Percentiles rank a stretch among this genome's conserved stretches.
Evolutionary conservation across 257 asterid genomes (phyloP).

Genomic region (Thymus quinquecostatus): DNA sequence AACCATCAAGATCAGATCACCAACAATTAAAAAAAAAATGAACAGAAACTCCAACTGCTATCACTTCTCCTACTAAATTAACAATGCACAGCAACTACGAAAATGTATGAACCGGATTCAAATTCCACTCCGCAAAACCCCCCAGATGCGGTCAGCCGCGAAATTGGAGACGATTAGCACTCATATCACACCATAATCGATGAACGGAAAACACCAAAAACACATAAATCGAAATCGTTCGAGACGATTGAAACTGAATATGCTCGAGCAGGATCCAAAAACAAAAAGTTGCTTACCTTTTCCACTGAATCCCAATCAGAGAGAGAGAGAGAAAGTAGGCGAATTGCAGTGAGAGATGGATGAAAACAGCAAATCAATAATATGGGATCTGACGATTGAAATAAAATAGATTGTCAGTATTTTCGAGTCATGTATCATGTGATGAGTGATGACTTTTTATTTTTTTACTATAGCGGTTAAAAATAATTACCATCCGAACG

Average conservation of each 20-base stretch:
- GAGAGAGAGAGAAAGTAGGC: conserved; percentile 25
- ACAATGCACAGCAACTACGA: conserved; percentile 1
- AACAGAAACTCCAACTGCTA: not conserved
- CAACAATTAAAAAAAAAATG: conserved; percentile 7
- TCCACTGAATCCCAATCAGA: conserved; percentile 14
- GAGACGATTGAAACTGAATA: conserved; percentile 25
- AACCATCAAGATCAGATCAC: conserved; percentile 22
- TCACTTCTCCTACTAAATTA: not conserved
- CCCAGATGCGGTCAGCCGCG: conserved; percentile 2
- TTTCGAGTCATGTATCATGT: conserved; percentile 34
- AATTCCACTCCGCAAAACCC: conserved; percentile 21
- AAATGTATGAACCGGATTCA: conserved; percentile 14
- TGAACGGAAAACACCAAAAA: not conserved
- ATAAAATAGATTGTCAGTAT: conserved; percentile 28
- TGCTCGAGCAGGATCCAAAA: conserved; percentile 29
- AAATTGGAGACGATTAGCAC: conserved; percentile 22
- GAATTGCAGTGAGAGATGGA: conserved; percentile 19
- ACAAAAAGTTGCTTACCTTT: conserved; percentile 35
- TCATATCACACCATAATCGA: conserved; percentile 13
- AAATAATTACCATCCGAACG: not conserved
- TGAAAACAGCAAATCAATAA: conserved; percentile 16
- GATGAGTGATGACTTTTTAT: conserved; percentile 30
- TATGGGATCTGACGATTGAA: conserved; percentile 38
- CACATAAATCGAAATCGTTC: not conserved
- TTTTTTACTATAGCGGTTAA: not conserved